A percentile compares a stretch with the other conserved stretches of the same genome.
Conservation (phyloP, 2,329 filamentous ascomycete genomes). For the Fusarium hostae region DNA sequence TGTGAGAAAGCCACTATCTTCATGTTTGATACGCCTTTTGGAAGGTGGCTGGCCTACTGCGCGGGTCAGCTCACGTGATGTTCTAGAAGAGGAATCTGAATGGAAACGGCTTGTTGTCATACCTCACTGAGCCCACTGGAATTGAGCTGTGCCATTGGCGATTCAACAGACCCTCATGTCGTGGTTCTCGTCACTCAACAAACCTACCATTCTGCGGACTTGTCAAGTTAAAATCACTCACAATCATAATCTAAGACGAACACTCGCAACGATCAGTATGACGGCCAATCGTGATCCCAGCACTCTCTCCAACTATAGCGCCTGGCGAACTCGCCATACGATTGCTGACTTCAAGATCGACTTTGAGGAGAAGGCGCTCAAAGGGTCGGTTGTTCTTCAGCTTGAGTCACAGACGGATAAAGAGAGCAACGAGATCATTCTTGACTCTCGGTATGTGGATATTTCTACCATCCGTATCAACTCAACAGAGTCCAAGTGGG, state of each 20-base stretch:
- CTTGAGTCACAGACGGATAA: conserved; percentile 81
- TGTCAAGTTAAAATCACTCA: conserved; percentile 39
- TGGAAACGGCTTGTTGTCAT: conserved; percentile 16
- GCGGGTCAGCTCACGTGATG: conserved; percentile 29
- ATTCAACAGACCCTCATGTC: conserved; percentile 40
- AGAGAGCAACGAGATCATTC: conserved; percentile 78
- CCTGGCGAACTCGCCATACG: conserved; percentile 86
- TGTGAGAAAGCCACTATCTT: conserved; percentile 10
- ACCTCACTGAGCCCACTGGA: conserved; percentile 20
- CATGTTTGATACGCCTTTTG: conserved; percentile 22
- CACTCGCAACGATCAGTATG: conserved; percentile 49
- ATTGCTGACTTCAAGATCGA: conserved; percentile 84
- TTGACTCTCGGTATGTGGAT: conserved; percentile 88
- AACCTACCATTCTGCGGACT: conserved; percentile 40
- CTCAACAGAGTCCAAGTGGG: conserved; percentile 72
- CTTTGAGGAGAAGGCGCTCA: conserved; percentile 81
- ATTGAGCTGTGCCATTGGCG: conserved; percentile 24
- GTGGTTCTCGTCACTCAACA: conserved; percentile 45
- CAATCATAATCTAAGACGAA: conserved; percentile 42
- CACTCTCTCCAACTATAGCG: conserved; percentile 90
- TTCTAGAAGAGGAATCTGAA: conserved; percentile 23
- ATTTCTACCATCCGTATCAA: conserved; percentile 78
- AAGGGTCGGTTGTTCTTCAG: conserved; percentile 79
- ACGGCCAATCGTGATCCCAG: conserved; percentile 76
- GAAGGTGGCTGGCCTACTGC: conserved; percentile 11